Conservation (phyloP, 805 yeast species). For the Candida railenensis region DNA sequence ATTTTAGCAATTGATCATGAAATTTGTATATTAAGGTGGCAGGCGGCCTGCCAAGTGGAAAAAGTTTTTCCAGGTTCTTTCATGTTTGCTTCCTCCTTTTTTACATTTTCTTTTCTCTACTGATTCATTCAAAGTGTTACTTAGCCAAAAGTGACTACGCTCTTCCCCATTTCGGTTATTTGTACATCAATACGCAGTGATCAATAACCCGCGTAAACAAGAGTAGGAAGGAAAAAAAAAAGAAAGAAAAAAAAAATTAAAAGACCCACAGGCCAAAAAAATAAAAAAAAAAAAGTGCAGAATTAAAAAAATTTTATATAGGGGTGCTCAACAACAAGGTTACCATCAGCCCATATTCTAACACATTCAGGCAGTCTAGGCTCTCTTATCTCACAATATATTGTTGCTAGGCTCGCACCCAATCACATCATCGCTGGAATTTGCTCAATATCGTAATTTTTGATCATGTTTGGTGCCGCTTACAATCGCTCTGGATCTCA, state of each 20-base stretch:
- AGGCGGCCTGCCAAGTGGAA: background rate
- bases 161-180: background rate
- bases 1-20: background rate
- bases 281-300: no score
- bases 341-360: background rate
- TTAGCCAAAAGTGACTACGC: background rate
- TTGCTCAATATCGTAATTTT: background rate
- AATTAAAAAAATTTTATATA: no score
- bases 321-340: no score
- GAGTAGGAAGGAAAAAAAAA: background rate
- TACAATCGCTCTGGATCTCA: conserved; percentile 17
- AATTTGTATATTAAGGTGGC: background rate
- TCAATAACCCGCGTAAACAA: no score
- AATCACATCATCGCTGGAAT: background rate
- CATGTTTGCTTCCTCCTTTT: background rate
- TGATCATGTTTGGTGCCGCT: conserved; percentile 30
- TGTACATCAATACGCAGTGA: background rate
- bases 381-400: background rate
- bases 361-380: background rate
- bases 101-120: background rate
- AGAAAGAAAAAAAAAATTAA: background rate
- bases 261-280: no score
- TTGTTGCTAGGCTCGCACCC: background rate
- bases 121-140: background rate
- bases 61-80: background rate